Evolutionary conservation across 768 basidiomycete genomes (phyloP), one percentile per base, ranked within the genome.

Genomic region (Crassisporium funariophilum): DNA sequence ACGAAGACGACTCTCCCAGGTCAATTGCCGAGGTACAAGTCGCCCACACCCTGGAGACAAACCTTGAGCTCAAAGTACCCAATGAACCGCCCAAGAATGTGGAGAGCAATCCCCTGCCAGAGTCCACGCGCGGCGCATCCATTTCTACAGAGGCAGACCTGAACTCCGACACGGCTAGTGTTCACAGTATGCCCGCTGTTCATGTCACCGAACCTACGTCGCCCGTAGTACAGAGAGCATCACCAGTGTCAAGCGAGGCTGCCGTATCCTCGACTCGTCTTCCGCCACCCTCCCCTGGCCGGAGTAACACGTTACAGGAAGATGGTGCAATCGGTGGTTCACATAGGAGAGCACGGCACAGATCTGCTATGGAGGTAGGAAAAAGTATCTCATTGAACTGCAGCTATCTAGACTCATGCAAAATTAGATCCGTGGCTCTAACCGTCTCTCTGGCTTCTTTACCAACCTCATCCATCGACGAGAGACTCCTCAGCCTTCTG

Each of bases 361-460:
- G 84, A 45, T 76, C 83, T 11, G 66, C 71, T 13, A 66, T 77
- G 44, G 88, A 89, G 67, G 88, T 90, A 59, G 58, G 76, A 24
- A 29, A 24, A 34, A 42, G 16, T 40, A 44, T 33, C 46, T 6
- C 49, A 34, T 39, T 51, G 40, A 37, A 21, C 31, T 36, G 44
- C 45, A 41, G 44, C 35, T 37, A 39, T 42, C 50, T 54, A 58
- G 58, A 35, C 47, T 56, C 62, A 10, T 24, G 52, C 41, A 50
- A 31, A 38, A 31, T 35, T 44, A 84, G 77, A 65, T 67, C 49
- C 83, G 88, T 46, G 69, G 84, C 29, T 76, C 84, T 20, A 89
- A 84, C 60, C 78, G 90, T 21, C 73, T 92, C 22, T 92, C 91
- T 19, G 90, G 90, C n/a, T 92, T 92, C 67, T 83, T 91, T 63